These are phyloP conservation scores for Ophiobolus disseminans DNA, from an alignment of 2,329 filamentous ascomycete species.

Conservation along the genomic window DNA sequence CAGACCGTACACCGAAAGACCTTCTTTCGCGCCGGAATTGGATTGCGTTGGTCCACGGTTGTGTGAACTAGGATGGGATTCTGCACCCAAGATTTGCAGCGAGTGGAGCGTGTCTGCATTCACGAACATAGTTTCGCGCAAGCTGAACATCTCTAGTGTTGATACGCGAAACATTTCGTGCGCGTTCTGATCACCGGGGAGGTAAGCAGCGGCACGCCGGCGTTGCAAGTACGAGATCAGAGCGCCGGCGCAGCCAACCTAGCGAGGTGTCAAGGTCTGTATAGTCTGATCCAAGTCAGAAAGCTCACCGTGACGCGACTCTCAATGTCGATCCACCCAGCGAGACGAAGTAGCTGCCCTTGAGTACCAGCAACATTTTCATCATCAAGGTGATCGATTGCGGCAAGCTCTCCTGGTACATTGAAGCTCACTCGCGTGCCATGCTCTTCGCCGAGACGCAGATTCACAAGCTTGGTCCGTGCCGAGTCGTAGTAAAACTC, in stretches of 20 bases:
- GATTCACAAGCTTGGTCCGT: conserved; percentile 68
- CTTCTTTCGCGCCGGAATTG: conserved; percentile 75
- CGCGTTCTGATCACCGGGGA: conserved; percentile 65
- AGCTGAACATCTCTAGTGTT: conserved; percentile 75
- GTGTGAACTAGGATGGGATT: conserved; percentile 82
- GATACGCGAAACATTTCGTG: conserved; percentile 66
- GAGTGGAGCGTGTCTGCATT: conserved; percentile 81
- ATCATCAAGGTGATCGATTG: conserved; percentile 48
- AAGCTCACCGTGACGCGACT: conserved; percentile 69
- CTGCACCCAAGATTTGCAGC: conserved; percentile 83
- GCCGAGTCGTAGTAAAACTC: conserved; percentile 76
- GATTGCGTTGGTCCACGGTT: conserved; percentile 71
- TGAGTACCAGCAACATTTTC: conserved; percentile 63
- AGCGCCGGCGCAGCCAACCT: conserved; percentile 86
- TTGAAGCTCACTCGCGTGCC: conserved; percentile 63
- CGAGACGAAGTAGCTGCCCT: conserved; percentile 71
- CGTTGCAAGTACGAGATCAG: conserved; percentile 80
- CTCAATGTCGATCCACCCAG: conserved; percentile 75
- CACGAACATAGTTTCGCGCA: conserved; percentile 74
- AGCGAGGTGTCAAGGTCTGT: conserved; percentile 13
- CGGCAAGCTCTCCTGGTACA: conserved; percentile 63
- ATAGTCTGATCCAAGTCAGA: not conserved
- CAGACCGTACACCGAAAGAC: conserved; percentile 81
- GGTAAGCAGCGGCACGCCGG: conserved; percentile 67
- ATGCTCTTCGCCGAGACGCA: conserved; percentile 60